phyloP scores from a whole-genome alignment of 371 early-diverging fungal genomes.

The Mucor saturninus region DNA sequence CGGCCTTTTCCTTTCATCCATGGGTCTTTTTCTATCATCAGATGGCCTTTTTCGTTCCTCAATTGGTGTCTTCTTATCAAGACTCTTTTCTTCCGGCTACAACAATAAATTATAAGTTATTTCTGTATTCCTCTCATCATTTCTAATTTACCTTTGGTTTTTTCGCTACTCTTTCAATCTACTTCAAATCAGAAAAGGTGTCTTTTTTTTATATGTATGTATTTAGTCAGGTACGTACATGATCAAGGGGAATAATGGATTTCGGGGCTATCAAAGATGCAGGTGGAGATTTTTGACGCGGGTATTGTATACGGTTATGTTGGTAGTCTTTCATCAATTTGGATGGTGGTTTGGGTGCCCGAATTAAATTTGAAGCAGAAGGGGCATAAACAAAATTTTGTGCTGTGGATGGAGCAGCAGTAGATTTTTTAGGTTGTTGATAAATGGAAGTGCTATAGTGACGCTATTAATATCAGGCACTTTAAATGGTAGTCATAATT shows the following conservation, averaged over 20 bases:
- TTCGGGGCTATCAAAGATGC: slow-evolving; percentile 3
- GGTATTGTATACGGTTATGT: slow-evolving; percentile 18
- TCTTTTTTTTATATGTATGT: background rate
- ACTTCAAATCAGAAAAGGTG: background rate
- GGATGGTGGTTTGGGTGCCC: slow-evolving; percentile 23
- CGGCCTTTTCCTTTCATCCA: slow-evolving; percentile 5
- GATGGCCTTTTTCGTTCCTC: slow-evolving; percentile 4
- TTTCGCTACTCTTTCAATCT: slow-evolving; percentile 3
- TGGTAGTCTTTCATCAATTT: slow-evolving; percentile 13
- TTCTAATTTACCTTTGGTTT: background rate
- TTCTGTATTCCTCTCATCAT: background rate
- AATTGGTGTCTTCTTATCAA: background rate
- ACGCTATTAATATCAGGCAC: background rate
- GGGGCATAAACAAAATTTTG: background rate
- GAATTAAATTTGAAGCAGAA: slow-evolving; percentile 8
- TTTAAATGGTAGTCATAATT: background rate
- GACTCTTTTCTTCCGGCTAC: background rate
- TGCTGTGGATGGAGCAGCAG: slow-evolving; percentile 1
- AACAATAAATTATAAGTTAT: background rate
- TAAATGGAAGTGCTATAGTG: slow-evolving; percentile 34
- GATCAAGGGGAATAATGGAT: background rate
- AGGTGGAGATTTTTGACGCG: slow-evolving; percentile 4
- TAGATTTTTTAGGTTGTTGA: slow-evolving; percentile 14
- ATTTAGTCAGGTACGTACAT: slow-evolving; percentile 1
- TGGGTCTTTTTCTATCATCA: background rate